Base-by-base conservation (phyloP, 768 basidiomycete genomes). In the Cystobasidium ongulense region DNA sequence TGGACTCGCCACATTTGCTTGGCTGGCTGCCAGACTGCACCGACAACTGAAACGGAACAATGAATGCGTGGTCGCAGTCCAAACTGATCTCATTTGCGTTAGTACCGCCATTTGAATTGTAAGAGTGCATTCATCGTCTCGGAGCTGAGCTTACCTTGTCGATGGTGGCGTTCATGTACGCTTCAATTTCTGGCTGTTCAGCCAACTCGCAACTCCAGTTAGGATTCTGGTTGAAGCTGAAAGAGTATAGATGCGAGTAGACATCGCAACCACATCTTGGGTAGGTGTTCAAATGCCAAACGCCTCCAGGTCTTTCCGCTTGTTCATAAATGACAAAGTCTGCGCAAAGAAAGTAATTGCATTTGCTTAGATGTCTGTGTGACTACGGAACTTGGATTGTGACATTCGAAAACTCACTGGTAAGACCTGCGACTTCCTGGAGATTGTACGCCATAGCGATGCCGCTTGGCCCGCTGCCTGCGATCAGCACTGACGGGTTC, bases 141-240 rank as follows among this genome's bases (percentile, higher is more conserved):
- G n/a, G n/a, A n/a, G 8, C 11, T 5, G 27, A 27, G 57, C 57
- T 59, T 27, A 59, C 57, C 57, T 59, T 59, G 57, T 59, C 57
- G 57, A 59, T 59, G 4, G 57, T 59, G 57, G 57, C 57, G 57
- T 59, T 59, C 57, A 59, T 59, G 57, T 59, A 59, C 8, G 57
- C 57, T 23, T 59, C 57, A 11, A 59, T 59, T 21, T 59, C 57
- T 15, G 57, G 57, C 25, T 59, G 57, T 29, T 59, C 57, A 15
- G 57, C 57, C 23, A 59, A 35, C 25, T 59, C 57, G 57, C 57
- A 59, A 59, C 29, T 59, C 57, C 57, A 59, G 57, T 59, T 23
- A 1, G 57, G 57, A 35, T 59, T 59, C 57, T 59, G 57, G 29
- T 35, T 29, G 33, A 59, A 59, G 57, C 57, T 59, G 57, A 59